phyloP scores from a whole-genome alignment of 148 eudicot genomes.

The Mesembryanthemum crystallinum region DNA sequence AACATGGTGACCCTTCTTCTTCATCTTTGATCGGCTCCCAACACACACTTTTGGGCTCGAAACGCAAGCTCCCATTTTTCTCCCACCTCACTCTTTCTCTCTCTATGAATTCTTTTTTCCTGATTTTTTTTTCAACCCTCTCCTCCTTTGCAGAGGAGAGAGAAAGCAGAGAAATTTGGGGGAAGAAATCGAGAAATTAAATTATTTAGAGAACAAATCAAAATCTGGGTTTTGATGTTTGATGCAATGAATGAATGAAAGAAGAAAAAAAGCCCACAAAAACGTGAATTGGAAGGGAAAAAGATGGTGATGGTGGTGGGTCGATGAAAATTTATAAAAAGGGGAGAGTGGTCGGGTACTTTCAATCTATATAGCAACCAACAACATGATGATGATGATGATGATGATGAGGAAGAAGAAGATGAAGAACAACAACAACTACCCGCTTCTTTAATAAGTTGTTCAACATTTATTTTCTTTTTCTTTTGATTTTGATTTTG shows the following conservation, averaged over 20 bases:
- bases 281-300: constrained; percentile 15
- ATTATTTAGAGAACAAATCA: background rate
- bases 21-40: constrained; percentile 36
- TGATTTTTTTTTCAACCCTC: too few species aligned
- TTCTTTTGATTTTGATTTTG: too few species aligned
- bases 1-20: constrained; percentile 27
- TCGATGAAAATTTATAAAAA: background rate
- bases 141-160: too few species aligned
- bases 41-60: constrained; percentile 63
- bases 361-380: background rate
- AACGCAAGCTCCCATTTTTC: constrained; percentile 72
- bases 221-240: constrained; percentile 11
- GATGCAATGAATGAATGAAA: constrained; percentile 1
- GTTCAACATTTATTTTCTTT: too few species aligned
- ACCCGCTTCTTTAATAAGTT: background rate
- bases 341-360: background rate
- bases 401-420: background rate
- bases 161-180: constrained; percentile 1
- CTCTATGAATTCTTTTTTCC: constrained; percentile 4
- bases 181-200: background rate
- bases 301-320: background rate
- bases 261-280: background rate
- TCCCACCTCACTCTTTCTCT: constrained; percentile 6
- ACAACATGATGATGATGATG: background rate
- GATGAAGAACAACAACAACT: background rate